Percentiles rank a stretch among this genome's conserved stretches.
Evolutionary conservation across 2,329 filamentous ascomycete species (phyloP).

Genomic region (Cladosporium sp.): DNA sequence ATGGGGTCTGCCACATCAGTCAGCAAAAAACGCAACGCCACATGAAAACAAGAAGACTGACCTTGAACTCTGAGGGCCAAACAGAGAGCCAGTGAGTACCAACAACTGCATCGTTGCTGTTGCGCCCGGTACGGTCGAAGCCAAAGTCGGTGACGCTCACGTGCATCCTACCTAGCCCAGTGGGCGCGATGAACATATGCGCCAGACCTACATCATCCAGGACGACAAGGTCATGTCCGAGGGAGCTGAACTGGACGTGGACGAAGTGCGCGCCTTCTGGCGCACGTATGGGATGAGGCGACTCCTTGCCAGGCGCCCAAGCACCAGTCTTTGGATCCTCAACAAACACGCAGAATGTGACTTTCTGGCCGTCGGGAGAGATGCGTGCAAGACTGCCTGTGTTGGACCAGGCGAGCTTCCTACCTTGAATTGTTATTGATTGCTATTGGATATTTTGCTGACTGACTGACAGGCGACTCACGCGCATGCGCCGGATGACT

Average conservation of each 20-base stretch:
- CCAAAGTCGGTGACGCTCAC: conserved; percentile 56
- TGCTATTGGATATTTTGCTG: conserved; percentile 8
- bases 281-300: conserved; percentile 61
- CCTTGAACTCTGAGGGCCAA: conserved; percentile 37
- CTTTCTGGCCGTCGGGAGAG: conserved; percentile 65
- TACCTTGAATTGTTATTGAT: conserved; percentile 39
- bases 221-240: conserved; percentile 76
- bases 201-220: conserved; percentile 78
- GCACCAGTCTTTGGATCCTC: conserved; percentile 67
- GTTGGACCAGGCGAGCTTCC: conserved; percentile 84
- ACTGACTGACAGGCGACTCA: conserved; percentile 49
- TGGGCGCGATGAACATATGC: conserved; percentile 69
- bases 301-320: conserved; percentile 77
- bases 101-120: conserved; percentile 72
- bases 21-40: conserved; percentile 24
- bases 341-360: conserved; percentile 73
- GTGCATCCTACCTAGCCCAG: conserved; percentile 71
- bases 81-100: conserved; percentile 78
- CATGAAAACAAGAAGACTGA: conserved; percentile 25
- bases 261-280: conserved; percentile 66
- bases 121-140: conserved; percentile 64
- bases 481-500: conserved; percentile 77
- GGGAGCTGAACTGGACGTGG: conserved; percentile 80
- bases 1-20: conserved; percentile 27
- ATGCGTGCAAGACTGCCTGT: conserved; percentile 83